A percentile compares a stretch with the other conserved stretches of the same genome.
phyloP scores from a whole-genome alignment of 139 green algal genomes.

The Coelastrella sp. region DNA sequence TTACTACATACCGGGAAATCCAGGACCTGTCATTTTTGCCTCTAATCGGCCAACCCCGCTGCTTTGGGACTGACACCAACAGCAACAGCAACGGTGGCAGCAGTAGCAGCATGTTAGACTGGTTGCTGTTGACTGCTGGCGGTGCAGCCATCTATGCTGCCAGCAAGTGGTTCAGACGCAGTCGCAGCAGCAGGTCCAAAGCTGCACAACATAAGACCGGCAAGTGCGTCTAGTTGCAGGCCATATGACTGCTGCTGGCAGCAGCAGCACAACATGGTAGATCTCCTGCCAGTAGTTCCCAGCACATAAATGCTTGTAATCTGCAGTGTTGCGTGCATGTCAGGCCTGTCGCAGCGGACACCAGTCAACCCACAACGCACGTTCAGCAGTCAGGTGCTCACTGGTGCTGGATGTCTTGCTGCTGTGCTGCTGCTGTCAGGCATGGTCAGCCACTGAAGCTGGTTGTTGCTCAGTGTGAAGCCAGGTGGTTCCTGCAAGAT shows the following conservation, averaged over 20 bases:
- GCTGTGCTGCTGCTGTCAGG: not conserved
- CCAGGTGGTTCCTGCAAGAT: conserved; percentile 52
- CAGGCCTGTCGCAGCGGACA: no score
- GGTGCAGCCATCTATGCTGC: conserved; percentile 19
- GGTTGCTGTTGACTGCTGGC: not conserved
- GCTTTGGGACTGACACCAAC: no score
- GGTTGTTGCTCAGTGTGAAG: conserved; percentile 40
- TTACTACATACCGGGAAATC: no score
- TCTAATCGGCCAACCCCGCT: no score
- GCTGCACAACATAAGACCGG: not conserved
- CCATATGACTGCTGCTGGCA: no score
- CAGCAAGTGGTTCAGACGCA: not conserved
- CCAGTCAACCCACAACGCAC: no score
- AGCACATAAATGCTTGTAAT: no score
- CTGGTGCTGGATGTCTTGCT: not conserved
- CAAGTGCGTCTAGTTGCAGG: not conserved
- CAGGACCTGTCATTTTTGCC: no score
- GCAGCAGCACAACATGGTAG: no score
- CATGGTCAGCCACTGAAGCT: conserved; percentile 9
- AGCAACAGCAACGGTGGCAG: not conserved
- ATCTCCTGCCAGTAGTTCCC: no score
- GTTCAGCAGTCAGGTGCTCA: not conserved
- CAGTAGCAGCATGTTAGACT: conserved; percentile 31
- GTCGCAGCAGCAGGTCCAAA: not conserved
- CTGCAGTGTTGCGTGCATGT: no score